Evolutionary conservation across 2,329 filamentous ascomycete species (phyloP).

Genomic region (Nigrospora sphaerica): DNA sequence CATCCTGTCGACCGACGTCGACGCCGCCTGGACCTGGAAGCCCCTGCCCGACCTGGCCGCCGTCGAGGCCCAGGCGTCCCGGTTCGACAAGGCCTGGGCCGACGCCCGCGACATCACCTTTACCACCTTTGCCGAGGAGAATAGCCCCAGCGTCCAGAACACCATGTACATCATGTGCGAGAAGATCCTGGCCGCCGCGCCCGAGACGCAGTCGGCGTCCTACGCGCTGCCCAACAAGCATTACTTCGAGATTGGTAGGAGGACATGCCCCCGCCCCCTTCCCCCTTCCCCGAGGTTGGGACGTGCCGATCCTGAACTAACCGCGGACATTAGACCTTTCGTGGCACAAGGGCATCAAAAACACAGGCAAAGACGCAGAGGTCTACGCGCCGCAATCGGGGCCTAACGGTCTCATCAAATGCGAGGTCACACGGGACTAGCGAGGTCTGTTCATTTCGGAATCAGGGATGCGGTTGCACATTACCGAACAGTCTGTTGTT

Average conservation of each 20-base stretch:
- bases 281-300: background rate
- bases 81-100: constrained; percentile 75
- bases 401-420: constrained; percentile 93
- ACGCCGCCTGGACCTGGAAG: constrained; percentile 81
- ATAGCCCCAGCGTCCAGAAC: constrained; percentile 87
- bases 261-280: background rate
- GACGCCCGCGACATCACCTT: constrained; percentile 79
- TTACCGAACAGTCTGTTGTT: too few relatives aligned
- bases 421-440: constrained; percentile 62
- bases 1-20: constrained; percentile 89
- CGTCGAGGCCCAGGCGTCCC: constrained; percentile 54
- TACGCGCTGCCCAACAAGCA: constrained; percentile 96
- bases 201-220: constrained; percentile 64
- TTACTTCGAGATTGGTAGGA: constrained; percentile 89
- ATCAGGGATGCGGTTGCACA: too few relatives aligned
- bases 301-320: background rate
- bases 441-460: too few relatives aligned
- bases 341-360: constrained; percentile 94
- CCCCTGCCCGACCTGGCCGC: constrained; percentile 58
- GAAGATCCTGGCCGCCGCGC: constrained; percentile 70
- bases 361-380: constrained; percentile 91
- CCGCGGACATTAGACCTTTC: constrained; percentile 59
- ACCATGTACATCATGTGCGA: constrained; percentile 99
- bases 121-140: constrained; percentile 81
- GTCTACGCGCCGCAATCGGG: constrained; percentile 90